A percentile compares a stretch with the other conserved stretches of the same genome.
Conservation (phyloP, 768 basidiomycete genomes). For the Mrakia frigida region DNA sequence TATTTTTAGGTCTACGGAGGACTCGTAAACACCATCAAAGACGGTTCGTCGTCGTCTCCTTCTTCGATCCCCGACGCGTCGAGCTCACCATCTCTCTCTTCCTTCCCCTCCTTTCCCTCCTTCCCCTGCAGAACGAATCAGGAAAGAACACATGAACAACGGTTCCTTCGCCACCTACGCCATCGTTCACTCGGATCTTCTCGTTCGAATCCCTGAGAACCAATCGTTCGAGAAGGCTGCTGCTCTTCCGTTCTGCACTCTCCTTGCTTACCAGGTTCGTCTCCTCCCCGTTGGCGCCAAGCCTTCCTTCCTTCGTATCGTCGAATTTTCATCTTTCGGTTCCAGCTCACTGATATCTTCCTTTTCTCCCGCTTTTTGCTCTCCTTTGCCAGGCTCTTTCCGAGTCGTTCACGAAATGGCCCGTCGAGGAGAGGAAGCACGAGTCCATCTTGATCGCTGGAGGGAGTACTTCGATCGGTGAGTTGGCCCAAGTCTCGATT, state of each 20-base stretch:
- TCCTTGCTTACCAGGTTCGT: not conserved
- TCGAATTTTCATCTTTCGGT: no score
- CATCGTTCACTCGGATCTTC: not conserved
- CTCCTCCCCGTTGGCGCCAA: no score
- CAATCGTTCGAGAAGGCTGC: not conserved
- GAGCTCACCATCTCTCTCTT: not conserved
- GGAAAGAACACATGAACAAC: not conserved
- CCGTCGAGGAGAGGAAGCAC: not conserved
- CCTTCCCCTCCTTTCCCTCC: not conserved
- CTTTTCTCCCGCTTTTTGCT: not conserved
- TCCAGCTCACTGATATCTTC: not conserved
- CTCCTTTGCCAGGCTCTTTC: not conserved
- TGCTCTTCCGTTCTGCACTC: not conserved
- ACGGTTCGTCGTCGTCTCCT: not conserved
- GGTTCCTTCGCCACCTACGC: not conserved
- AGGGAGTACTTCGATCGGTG: not conserved
- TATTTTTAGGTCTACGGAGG: constrained; percentile 2
- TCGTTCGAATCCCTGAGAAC: not conserved
- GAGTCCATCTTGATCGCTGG: not conserved
- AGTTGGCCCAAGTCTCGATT: not conserved
- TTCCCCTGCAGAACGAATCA: not conserved
- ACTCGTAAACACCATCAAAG: not conserved
- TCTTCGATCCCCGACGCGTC: not conserved
- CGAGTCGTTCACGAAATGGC: not conserved
- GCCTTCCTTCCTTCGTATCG: not conserved